Conservation (phyloP, 805 yeast genomes). For the Wickerhamomyces queroliae region DNA sequence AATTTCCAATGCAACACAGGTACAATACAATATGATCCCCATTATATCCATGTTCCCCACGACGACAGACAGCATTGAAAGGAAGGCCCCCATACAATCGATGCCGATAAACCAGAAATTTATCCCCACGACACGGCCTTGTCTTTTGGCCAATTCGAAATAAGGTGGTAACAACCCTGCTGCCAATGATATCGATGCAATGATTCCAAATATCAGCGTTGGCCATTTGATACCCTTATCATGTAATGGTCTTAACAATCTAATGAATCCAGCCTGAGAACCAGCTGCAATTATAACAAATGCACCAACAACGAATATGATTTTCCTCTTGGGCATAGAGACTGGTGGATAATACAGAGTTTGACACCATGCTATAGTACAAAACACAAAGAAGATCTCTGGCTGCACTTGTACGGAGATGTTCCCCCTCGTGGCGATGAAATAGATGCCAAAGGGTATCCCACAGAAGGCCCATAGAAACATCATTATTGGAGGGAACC, state of each 20-base stretch:
- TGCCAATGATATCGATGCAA: constrained; percentile 74
- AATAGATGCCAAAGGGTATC: constrained; percentile 80
- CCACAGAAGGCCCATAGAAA: constrained; percentile 77
- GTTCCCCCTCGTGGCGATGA: constrained; percentile 64
- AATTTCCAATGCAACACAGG: constrained; percentile 60
- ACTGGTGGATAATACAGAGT: constrained; percentile 73
- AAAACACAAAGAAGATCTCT: constrained; percentile 69
- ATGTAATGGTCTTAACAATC: constrained; percentile 60
- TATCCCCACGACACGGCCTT: constrained; percentile 86
- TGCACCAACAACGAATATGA: constrained; percentile 29
- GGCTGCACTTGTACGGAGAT: constrained; percentile 87
- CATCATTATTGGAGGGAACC: constrained; percentile 86
- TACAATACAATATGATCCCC: constrained; percentile 62
- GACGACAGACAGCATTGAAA: constrained; percentile 60
- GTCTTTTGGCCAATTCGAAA: constrained; percentile 69
- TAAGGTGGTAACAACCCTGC: constrained; percentile 87
- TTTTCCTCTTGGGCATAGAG: constrained; percentile 28
- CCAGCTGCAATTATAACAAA: constrained; percentile 47
- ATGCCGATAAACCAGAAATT: constrained; percentile 71
- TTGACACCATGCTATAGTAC: constrained; percentile 64
- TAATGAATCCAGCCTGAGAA: constrained; percentile 60
- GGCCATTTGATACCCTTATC: constrained; percentile 66
- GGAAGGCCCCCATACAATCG: constrained; percentile 80
- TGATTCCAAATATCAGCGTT: constrained; percentile 67
- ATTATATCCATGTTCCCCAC: constrained; percentile 60